phyloP scores from a whole-genome alignment of 2,329 filamentous ascomycete genomes.

The Diaporthe aspalathi region DNA sequence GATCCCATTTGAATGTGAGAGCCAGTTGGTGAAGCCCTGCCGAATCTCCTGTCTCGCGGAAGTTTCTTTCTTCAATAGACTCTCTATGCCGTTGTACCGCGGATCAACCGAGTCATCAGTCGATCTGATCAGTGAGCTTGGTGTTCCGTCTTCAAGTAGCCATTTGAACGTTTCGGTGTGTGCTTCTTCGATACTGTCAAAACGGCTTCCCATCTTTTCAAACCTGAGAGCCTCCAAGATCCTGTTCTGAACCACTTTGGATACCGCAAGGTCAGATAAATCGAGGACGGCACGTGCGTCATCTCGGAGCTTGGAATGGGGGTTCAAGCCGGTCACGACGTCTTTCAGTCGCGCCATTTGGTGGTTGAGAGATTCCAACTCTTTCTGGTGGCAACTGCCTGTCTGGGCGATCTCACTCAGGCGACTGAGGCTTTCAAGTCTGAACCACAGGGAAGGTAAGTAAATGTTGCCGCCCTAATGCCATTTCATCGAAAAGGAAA shows the following conservation, averaged over 20 bases:
- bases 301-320: conserved; percentile 1
- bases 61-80: not conserved
- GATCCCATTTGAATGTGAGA: conserved; percentile 35
- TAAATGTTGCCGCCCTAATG: not conserved
- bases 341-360: not conserved
- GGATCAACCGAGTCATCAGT: not conserved
- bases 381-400: conserved; percentile 13
- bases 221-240: conserved; percentile 11
- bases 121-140: not conserved
- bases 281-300: conserved; percentile 10
- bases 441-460: not conserved
- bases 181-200: conserved; percentile 9
- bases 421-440: conserved; percentile 14
- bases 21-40: conserved; percentile 37
- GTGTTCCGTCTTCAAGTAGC: not conserved
- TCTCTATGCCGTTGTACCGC: not conserved
- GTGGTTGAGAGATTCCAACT: not conserved
- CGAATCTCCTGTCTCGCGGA: not conserved
- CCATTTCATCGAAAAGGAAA: no score
- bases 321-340: not conserved
- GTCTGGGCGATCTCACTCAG: conserved; percentile 12
- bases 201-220: conserved; percentile 15
- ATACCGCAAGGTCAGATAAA: conserved; percentile 1
- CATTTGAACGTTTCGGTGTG: conserved; percentile 24
- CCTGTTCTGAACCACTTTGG: conserved; percentile 11